Percentiles rank a stretch among this genome's conserved stretches.
These are phyloP conservation scores for Lachancea mirantina DNA, from an alignment of 805 yeast species.

Conservation along the genomic window DNA sequence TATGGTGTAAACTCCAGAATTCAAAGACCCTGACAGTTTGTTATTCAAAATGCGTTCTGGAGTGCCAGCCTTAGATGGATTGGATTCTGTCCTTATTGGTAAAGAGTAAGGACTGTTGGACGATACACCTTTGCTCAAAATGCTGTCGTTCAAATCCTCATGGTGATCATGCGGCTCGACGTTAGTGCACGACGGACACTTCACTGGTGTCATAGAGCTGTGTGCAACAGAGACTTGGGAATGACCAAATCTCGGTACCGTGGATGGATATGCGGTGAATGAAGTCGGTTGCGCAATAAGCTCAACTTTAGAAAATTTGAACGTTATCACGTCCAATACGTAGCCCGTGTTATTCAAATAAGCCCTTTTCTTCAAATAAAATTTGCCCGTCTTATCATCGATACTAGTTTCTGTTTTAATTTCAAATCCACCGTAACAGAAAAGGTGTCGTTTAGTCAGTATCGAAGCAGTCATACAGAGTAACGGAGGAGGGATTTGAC, in stretches of 20 bases:
- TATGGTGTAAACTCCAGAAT: slow-evolving; percentile 16
- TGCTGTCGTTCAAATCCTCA: slow-evolving; percentile 1
- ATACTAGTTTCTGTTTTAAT: slow-evolving; percentile 29
- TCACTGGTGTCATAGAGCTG: slow-evolving; percentile 1
- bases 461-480: slow-evolving; percentile 41
- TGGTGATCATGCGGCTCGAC: neutral
- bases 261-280: slow-evolving; percentile 26
- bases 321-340: slow-evolving; percentile 47
- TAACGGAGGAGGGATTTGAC: slow-evolving; percentile 47
- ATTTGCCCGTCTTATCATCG: slow-evolving; percentile 31
- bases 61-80: slow-evolving; percentile 3
- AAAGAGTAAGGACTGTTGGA: no score
- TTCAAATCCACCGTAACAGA: slow-evolving; percentile 67
- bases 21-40: slow-evolving; percentile 6
- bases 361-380: slow-evolving; percentile 35
- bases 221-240: slow-evolving; percentile 27
- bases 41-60: slow-evolving; percentile 5
- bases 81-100: slow-evolving; percentile 4
- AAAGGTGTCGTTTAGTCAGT: slow-evolving; percentile 49
- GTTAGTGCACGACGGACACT: slow-evolving; percentile 5
- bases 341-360: slow-evolving; percentile 48
- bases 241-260: slow-evolving; percentile 37
- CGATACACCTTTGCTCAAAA: slow-evolving; percentile 6
- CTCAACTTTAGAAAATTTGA: slow-evolving; percentile 43
- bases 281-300: slow-evolving; percentile 30